These are phyloP conservation scores for Acanthamoeba royreba DNA, from an alignment of 208 protist species.

Conservation along the genomic window DNA sequence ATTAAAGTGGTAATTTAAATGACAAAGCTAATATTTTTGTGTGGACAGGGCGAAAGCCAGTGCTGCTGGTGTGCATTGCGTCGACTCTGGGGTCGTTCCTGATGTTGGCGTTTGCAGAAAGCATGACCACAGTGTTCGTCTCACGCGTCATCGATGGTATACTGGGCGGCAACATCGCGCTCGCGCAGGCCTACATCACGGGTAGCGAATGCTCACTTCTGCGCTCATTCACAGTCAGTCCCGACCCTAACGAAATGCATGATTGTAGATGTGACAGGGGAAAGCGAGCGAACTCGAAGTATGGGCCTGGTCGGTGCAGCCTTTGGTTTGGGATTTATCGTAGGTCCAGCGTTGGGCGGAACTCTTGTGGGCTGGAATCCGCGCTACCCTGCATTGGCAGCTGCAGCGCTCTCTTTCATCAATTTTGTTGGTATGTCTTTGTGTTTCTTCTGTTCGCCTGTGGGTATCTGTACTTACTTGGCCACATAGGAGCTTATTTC, in stretches of 20 bases:
- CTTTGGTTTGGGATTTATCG: neutral
- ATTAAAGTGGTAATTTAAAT: neutral
- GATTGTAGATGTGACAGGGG: neutral
- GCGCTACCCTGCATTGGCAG: neutral
- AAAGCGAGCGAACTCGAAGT: neutral
- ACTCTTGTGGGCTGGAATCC: neutral
- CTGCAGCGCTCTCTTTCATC: neutral
- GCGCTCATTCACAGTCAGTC: neutral
- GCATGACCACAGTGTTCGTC: neutral
- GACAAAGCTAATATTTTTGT: neutral
- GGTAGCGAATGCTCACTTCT: neutral
- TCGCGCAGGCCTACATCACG: constrained; percentile 13
- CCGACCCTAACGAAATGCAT: neutral
- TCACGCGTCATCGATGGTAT: neutral
- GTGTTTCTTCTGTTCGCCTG: neutral
- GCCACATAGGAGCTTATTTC: neutral
- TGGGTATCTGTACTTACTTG: too few relatives aligned
- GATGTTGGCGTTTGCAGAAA: neutral
- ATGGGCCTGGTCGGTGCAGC: neutral
- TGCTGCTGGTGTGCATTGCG: neutral
- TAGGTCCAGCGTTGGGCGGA: neutral
- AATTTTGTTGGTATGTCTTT: neutral
- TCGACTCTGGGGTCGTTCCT: neutral
- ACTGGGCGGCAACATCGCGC: constrained; percentile 2
- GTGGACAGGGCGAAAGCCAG: neutral